A percentile compares a stretch with the other conserved stretches of the same genome.
phyloP scores from a whole-genome alignment of 345 rosid species.

The Citrus trifoliata region DNA sequence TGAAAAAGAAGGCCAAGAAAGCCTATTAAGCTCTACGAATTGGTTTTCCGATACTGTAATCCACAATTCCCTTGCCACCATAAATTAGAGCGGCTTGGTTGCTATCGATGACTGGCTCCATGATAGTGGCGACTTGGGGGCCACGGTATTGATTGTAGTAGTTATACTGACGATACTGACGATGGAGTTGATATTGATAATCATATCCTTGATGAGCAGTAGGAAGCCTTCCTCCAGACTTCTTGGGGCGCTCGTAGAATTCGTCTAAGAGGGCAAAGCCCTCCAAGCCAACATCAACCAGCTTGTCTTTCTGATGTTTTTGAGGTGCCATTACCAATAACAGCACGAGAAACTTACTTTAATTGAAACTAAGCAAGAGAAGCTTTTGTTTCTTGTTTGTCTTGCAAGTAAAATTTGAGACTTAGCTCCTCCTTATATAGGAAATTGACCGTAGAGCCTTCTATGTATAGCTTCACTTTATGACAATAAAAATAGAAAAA shows the following conservation, averaged over 20 bases:
- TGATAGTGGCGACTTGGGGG: background rate
- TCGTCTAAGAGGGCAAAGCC: conserved; percentile 18
- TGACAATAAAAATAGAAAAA: no score
- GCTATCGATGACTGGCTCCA: background rate
- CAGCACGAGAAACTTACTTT: background rate
- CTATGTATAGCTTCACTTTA: no score
- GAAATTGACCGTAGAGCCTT: no score
- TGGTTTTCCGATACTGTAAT: background rate
- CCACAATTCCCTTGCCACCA: background rate
- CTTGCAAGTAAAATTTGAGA: no score
- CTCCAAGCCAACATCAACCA: conserved; percentile 10
- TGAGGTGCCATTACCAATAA: background rate
- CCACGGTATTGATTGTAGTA: background rate
- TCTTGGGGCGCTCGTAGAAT: background rate
- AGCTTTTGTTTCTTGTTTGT: background rate
- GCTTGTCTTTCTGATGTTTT: conserved; percentile 1
- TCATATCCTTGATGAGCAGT: background rate
- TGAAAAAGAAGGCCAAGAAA: background rate
- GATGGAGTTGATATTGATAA: background rate
- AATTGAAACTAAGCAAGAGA: no score
- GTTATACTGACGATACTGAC: background rate
- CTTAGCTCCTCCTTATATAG: no score
- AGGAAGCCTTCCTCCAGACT: background rate
- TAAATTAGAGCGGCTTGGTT: background rate
- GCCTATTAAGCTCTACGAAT: background rate